Base-by-base conservation (phyloP, 345 rosid species). In the Salix udensis region DNA sequence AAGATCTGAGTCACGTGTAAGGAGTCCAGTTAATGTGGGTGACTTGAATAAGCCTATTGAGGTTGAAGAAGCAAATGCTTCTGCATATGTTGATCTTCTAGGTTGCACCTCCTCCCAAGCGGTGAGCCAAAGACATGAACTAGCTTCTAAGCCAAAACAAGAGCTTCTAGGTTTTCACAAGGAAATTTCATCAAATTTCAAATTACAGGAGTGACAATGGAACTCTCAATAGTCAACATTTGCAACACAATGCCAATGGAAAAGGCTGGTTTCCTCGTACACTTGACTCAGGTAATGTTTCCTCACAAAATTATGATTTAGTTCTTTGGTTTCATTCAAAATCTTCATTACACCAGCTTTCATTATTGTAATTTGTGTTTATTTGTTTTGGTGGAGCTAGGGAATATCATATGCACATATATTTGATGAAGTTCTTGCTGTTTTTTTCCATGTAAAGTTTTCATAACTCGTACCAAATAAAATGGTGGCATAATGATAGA, bases 41-140 rank as follows among this genome's bases (percentile, higher is more conserved):
- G 96, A 96, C 86, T 84, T 96, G 85, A 96, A 93, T 78, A 89
- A 91, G 82, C 98, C 97, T n/a, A 71, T 88, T 72, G 87, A 72
- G 75, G 74, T 81, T 73, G 94, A 89, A 70, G 92, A 87, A 67
- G 79, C 76, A 62, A 76, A 75, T 68, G 74, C 79, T 80, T 81
- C 89, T 75, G 69, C 76, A 39, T 79, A 83, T 85, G 70, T 77
- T 79, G 77, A 83, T 80, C 72, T 61, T 82, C 37, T 79, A 37
- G 77, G 74, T 50, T 73, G 66, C 65, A 68, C 70, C 65, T 75
- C 84, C 72, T 71, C 71, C 76, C 78, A 78, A 70, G 82, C 79
- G 55, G 88, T 79, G 73, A 75, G 77, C 75, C 86, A 73, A 82
- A 78, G 78, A 58, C 85, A 73, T 77, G 87, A 82, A 65, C 62